phyloP scores from a whole-genome alignment of 306 rosid species.

The Quercus engelmannii region DNA sequence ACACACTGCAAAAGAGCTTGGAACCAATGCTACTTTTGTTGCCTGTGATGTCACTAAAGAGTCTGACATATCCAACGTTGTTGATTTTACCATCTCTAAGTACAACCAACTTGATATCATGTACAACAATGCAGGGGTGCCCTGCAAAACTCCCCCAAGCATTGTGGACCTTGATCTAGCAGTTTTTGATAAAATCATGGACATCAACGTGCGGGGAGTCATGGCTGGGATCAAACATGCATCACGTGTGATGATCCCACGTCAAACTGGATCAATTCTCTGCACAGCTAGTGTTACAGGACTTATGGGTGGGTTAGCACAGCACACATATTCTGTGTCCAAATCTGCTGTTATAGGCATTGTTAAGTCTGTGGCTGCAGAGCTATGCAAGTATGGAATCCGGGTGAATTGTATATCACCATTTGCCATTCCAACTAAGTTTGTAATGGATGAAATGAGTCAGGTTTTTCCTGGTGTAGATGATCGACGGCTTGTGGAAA shows the following conservation, averaged over 20 bases:
- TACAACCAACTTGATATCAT: constrained; percentile 71
- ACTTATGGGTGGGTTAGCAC: constrained; percentile 69
- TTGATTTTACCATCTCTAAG: constrained; percentile 64
- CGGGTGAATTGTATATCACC: constrained; percentile 80
- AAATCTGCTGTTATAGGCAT: constrained; percentile 68
- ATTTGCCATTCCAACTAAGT: constrained; percentile 62
- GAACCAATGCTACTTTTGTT: constrained; percentile 66
- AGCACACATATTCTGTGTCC: constrained; percentile 70
- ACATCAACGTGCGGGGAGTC: constrained; percentile 68
- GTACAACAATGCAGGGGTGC: constrained; percentile 79
- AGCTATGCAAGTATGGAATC: constrained; percentile 63
- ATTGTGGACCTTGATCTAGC: constrained; percentile 60
- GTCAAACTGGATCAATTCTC: constrained; percentile 56
- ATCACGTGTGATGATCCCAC: constrained; percentile 79
- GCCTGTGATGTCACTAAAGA: constrained; percentile 74
- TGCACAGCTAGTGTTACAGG: constrained; percentile 87
- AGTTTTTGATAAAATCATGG: constrained; percentile 57
- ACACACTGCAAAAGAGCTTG: constrained; percentile 58
- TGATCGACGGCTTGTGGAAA: constrained; percentile 28
- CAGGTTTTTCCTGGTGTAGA: constrained; percentile 40
- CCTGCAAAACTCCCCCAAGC: constrained; percentile 72
- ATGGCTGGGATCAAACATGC: constrained; percentile 82
- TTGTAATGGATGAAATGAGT: constrained; percentile 52
- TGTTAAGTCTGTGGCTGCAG: constrained; percentile 66
- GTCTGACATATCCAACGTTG: constrained; percentile 61